Percentiles rank a stretch among this genome's conserved stretches.
Conservation (phyloP, 75 land plant genomes). For the Pinus taeda region DNA sequence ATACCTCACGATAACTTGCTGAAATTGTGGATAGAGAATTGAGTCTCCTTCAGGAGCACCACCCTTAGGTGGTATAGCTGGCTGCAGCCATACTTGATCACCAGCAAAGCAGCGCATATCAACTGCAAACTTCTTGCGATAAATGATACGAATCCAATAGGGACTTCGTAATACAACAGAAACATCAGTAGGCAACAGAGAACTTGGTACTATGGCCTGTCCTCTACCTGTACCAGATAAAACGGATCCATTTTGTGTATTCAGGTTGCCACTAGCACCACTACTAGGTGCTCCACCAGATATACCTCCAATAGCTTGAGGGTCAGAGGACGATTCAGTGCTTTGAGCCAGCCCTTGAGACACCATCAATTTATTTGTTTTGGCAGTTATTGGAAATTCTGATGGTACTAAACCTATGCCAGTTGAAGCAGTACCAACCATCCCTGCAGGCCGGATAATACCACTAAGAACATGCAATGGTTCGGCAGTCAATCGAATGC, state of each 20-base stretch:
- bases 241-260: conserved; percentile 56
- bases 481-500: conserved; percentile 94
- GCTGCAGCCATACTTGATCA: conserved; percentile 99
- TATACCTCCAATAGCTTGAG: conserved; percentile 23
- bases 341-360: conserved; percentile 44
- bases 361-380: conserved; percentile 24
- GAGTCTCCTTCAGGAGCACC: conserved; percentile 84
- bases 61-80: conserved; percentile 93
- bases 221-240: conserved; percentile 80
- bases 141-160: conserved; percentile 93
- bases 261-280: conserved; percentile 26
- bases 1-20: conserved; percentile 81
- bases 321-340: conserved; percentile 26
- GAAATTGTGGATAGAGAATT: conserved; percentile 94
- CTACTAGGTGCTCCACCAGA: conserved; percentile 23
- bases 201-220: conserved; percentile 95
- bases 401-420: conserved; percentile 25
- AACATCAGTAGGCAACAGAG: conserved; percentile 95
- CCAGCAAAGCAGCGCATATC: conserved; percentile 99
- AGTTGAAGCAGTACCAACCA: conserved; percentile 60
- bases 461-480: conserved; percentile 95
- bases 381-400: conserved; percentile 26
- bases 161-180: conserved; percentile 91
- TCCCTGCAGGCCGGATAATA: conserved; percentile 89
- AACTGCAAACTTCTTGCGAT: conserved; percentile 91